These are phyloP conservation scores for Glycine tomentella DNA, from an alignment of 306 rosid species.

Conservation along the genomic window DNA sequence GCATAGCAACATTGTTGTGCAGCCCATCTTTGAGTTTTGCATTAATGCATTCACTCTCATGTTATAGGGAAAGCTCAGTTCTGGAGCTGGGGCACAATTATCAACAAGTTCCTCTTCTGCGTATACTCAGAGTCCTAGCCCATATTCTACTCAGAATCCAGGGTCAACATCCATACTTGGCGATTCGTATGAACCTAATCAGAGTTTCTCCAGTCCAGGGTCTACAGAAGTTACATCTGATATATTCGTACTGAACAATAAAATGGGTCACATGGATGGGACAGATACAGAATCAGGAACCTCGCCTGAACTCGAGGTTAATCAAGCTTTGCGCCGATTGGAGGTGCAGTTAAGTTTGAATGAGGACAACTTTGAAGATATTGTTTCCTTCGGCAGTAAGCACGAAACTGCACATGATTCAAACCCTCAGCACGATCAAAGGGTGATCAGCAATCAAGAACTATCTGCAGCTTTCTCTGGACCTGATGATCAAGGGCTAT, in stretches of 20 bases:
- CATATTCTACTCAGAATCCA: constrained; percentile 60
- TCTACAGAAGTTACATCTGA: constrained; percentile 78
- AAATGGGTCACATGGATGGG: constrained; percentile 53
- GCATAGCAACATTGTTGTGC: constrained; percentile 35
- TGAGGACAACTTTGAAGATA: constrained; percentile 63
- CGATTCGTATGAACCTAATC: constrained; percentile 65
- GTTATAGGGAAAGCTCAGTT: constrained; percentile 70
- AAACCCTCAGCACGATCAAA: constrained; percentile 48
- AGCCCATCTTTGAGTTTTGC: constrained; percentile 15
- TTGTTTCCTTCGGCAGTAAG: constrained; percentile 46
- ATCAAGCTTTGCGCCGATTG: constrained; percentile 75
- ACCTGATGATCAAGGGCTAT: constrained; percentile 53
- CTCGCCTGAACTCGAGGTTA: constrained; percentile 59
- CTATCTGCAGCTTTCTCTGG: constrained; percentile 52
- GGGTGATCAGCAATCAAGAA: constrained; percentile 56
- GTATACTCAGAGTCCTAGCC: constrained; percentile 59
- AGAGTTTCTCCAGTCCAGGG: constrained; percentile 72
- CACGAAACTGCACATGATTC: constrained; percentile 53
- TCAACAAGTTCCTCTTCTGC: constrained; percentile 71
- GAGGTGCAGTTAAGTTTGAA: constrained; percentile 91
- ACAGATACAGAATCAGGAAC: constrained; percentile 56
- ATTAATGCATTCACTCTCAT: constrained; percentile 42
- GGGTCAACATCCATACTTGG: constrained; percentile 56
- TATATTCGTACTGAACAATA: constrained; percentile 46
- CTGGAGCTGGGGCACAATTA: constrained; percentile 56